phyloP scores from a whole-genome alignment of 805 yeast genomes.

The Starmerella geochares region DNA sequence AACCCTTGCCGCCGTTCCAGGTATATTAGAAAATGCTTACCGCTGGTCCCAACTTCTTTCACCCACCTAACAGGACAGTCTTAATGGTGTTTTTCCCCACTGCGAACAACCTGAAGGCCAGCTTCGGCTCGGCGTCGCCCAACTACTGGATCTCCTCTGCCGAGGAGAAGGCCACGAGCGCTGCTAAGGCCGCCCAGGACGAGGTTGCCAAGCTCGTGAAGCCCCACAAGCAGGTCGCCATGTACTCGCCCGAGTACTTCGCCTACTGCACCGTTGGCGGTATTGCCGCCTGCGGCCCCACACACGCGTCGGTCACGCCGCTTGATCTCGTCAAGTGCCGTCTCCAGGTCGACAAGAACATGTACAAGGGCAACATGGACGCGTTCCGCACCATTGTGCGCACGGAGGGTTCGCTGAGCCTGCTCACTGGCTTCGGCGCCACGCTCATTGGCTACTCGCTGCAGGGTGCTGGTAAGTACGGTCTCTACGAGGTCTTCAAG shows the following conservation, averaged over 20 bases:
- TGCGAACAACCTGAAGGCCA: conserved; percentile 30
- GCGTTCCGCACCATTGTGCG: conserved; percentile 67
- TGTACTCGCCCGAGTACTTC: conserved; percentile 55
- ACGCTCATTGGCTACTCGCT: conserved; percentile 85
- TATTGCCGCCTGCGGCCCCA: conserved; percentile 84
- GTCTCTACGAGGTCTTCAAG: conserved; percentile 86
- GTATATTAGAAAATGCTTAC: conserved; percentile 4
- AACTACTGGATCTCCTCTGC: conserved; percentile 32
- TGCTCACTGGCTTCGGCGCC: conserved; percentile 83
- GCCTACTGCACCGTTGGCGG: conserved; percentile 71
- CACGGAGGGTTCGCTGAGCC: conserved; percentile 60
- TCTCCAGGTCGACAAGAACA: conserved; percentile 66
- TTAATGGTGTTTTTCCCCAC: conserved; percentile 35
- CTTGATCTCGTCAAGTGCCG: conserved; percentile 89
- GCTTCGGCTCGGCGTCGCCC: conserved; percentile 31
- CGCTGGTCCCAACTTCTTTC: neutral
- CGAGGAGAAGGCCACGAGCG: conserved; percentile 23
- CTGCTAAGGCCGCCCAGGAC: conserved; percentile 29
- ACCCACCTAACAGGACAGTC: conserved; percentile 1
- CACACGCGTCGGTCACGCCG: conserved; percentile 89
- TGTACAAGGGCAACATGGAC: conserved; percentile 65
- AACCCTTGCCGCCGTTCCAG: conserved; percentile 13
- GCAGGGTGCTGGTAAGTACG: conserved; percentile 97
- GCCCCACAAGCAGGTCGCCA: conserved; percentile 36
- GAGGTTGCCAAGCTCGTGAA: conserved; percentile 31